Conservation (phyloP, 352 stramenopile genomes). For the Globisporangium barbulae region DNA sequence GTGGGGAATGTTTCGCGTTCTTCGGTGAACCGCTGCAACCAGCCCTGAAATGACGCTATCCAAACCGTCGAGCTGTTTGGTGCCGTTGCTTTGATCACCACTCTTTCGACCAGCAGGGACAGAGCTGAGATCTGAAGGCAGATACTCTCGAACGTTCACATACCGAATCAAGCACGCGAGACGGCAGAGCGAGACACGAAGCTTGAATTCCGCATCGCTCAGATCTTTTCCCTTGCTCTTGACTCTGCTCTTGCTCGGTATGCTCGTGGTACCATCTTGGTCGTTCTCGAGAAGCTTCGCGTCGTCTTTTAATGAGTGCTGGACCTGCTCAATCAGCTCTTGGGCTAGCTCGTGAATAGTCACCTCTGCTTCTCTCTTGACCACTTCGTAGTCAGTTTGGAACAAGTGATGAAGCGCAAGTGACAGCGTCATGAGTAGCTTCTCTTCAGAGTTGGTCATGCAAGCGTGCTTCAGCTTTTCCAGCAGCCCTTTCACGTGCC, state of each 20-base stretch:
- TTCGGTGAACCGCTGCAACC: slow-evolving; percentile 41
- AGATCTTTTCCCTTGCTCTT: slow-evolving; percentile 45
- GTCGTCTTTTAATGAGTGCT: slow-evolving; percentile 53
- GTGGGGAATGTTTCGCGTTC: slow-evolving; percentile 40
- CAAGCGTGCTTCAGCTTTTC: slow-evolving; percentile 79
- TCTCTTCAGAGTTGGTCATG: slow-evolving; percentile 60
- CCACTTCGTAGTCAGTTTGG: slow-evolving; percentile 66
- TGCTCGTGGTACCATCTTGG: slow-evolving; percentile 11
- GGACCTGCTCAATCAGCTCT: slow-evolving; percentile 59
- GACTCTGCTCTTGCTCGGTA: slow-evolving; percentile 19
- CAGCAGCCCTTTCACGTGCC: slow-evolving; percentile 64
- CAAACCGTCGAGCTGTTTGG: slow-evolving; percentile 25
- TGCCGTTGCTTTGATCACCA: neutral
- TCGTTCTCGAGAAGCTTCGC: slow-evolving; percentile 28
- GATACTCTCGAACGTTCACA: slow-evolving; percentile 62
- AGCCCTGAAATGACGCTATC: slow-evolving; percentile 32
- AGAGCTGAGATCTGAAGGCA: slow-evolving; percentile 22
- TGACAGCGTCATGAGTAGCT: slow-evolving; percentile 61
- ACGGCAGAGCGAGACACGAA: slow-evolving; percentile 56
- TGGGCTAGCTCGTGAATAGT: slow-evolving; percentile 74
- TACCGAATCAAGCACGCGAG: slow-evolving; percentile 61
- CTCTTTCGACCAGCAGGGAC: neutral
- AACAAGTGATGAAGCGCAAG: slow-evolving; percentile 67
- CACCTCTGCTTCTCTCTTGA: slow-evolving; percentile 76
- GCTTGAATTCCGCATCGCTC: slow-evolving; percentile 64